Evolutionary conservation across 768 basidiomycete species (phyloP), one percentile per base, ranked within the genome.

Genomic region (Chlorophyllum brunneum): DNA sequence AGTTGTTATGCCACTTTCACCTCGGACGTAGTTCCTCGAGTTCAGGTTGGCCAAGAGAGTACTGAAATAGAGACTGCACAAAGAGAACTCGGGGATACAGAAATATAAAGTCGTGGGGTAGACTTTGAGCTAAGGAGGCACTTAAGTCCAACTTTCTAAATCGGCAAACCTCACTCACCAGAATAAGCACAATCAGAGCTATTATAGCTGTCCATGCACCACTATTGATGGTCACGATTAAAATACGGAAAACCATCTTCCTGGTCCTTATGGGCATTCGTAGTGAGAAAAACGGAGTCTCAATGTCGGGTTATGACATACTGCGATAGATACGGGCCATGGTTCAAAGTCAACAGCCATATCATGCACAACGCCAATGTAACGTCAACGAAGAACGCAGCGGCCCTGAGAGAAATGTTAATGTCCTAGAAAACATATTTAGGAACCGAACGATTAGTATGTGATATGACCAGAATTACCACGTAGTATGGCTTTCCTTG

Each of bases 1-100:
- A 8, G 41, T 42, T 34, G 34, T 13, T 67, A n/a, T n/a, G n/a
- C n/a, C n/a, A n/a, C n/a, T n/a, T n/a, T n/a, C n/a, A n/a, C n/a
- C n/a, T n/a, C n/a, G n/a, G n/a, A n/a, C n/a, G n/a, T n/a, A n/a
- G n/a, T n/a, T n/a, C n/a, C n/a, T n/a, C n/a, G n/a, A n/a, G n/a
- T n/a, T n/a, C n/a, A n/a, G n/a, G n/a, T n/a, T n/a, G n/a, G n/a
- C n/a, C n/a, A n/a, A n/a, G n/a, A n/a, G n/a, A n/a, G n/a, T n/a
- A n/a, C n/a, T n/a, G n/a, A n/a, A n/a, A n/a, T n/a, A n/a, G n/a
- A n/a, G 55, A 29, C 65, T 59, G 40, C 67, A 65, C 20, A 69
- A 57, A 5, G 69, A 63, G 16, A 64, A 65, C 44, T 64, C 69
- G 34, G 68, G 48, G 20, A 58, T 48, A 15, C 29, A 37, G 57